Percentiles rank a stretch among this genome's conserved stretches.
These are phyloP conservation scores for Fremontodendron californicum DNA, from an alignment of 345 rosid genomes.

Conservation along the genomic window DNA sequence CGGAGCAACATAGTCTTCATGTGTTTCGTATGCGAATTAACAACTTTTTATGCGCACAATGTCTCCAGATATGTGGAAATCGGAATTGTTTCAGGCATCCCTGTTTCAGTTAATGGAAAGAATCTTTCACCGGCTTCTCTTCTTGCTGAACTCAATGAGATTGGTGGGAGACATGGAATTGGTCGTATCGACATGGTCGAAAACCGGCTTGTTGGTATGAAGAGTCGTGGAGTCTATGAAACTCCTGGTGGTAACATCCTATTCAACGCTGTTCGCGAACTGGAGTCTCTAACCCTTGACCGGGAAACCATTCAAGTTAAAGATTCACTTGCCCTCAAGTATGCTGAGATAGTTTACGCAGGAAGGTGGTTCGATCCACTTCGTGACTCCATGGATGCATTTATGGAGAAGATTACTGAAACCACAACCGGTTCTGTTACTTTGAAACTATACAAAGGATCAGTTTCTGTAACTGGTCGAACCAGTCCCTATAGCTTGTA, in stretches of 20 bases:
- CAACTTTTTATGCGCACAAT: neutral
- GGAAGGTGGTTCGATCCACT: constrained; percentile 96
- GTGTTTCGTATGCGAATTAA: neutral
- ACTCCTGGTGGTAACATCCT: constrained; percentile 97
- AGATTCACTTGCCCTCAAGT: constrained; percentile 69
- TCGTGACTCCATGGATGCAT: constrained; percentile 75
- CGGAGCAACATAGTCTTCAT: no score
- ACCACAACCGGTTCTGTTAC: constrained; percentile 70
- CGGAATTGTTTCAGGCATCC: constrained; percentile 68
- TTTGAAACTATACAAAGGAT: constrained; percentile 80
- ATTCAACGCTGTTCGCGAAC: constrained; percentile 66
- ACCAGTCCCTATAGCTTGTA: constrained; percentile 72
- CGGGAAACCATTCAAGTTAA: constrained; percentile 78
- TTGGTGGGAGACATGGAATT: constrained; percentile 79
- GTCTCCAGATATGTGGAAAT: constrained; percentile 59
- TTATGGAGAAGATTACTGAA: constrained; percentile 77
- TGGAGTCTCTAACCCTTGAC: constrained; percentile 83
- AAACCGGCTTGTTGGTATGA: constrained; percentile 92
- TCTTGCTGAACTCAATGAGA: constrained; percentile 61
- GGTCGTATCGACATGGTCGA: constrained; percentile 94
- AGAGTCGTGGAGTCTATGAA: constrained; percentile 95
- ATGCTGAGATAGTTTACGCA: constrained; percentile 88
- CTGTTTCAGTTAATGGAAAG: constrained; percentile 68
- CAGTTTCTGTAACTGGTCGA: constrained; percentile 57
- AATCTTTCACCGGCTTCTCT: constrained; percentile 71